Conservation (phyloP, 2,329 filamentous ascomycete genomes). For the Penicillium italicum region DNA sequence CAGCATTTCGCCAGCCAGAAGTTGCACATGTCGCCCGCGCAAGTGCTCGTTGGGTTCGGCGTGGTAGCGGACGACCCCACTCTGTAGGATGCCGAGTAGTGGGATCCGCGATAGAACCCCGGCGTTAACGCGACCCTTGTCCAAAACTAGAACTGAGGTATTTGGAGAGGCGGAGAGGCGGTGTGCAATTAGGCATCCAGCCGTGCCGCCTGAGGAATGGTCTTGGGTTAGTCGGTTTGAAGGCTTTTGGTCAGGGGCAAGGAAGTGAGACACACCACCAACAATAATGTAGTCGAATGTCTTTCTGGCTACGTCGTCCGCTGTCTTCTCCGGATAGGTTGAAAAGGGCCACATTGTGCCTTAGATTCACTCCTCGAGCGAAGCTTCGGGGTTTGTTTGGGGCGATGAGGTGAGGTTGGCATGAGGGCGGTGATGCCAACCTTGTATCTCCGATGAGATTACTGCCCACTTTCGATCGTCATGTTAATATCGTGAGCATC, state of each 20-base stretch:
- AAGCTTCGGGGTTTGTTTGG: not conserved
- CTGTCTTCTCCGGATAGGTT: not conserved
- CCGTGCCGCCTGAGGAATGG: not conserved
- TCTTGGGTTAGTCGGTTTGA: not conserved
- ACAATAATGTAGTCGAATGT: conserved; percentile 2
- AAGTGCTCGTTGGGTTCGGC: not conserved
- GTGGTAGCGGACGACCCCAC: not conserved
- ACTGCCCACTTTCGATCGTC: not conserved
- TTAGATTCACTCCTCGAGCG: not conserved
- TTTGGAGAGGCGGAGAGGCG: not conserved
- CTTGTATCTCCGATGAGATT: not conserved
- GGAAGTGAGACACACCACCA: not conserved
- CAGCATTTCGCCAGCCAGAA: not conserved
- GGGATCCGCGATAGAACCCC: not conserved
- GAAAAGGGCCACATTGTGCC: not conserved
- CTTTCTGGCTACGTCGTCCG: not conserved
- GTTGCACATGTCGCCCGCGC: conserved; percentile 1
- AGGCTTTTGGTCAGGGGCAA: not conserved
- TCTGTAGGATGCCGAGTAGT: not conserved
- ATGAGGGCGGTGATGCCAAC: not conserved
- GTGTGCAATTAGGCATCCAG: not conserved
- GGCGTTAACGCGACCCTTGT: not conserved
- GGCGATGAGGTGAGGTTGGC: not conserved
- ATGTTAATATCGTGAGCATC: too few relatives aligned
- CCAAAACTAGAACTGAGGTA: not conserved